phyloP scores from a whole-genome alignment of 2,329 filamentous ascomycete genomes.

The Fusarium pseudonygamai region DNA sequence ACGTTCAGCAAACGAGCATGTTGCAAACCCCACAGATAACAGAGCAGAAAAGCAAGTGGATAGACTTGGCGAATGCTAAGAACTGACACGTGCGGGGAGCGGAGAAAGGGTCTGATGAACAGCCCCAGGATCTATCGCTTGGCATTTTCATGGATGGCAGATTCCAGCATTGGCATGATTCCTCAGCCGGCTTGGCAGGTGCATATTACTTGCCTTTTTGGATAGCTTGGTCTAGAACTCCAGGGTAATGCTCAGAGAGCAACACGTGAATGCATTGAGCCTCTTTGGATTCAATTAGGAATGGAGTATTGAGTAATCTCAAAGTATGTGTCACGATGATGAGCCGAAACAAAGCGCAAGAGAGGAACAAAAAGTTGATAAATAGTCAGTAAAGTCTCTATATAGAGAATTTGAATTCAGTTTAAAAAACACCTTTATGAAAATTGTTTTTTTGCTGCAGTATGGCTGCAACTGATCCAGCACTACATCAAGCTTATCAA shows the following conservation, averaged over 20 bases:
- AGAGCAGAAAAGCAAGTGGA: slow-evolving; percentile 40
- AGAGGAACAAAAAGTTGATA: background rate
- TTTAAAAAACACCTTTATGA: too few species aligned
- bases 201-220: background rate
- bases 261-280: background rate
- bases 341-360: too few species aligned
- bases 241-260: background rate
- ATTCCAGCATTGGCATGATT: background rate
- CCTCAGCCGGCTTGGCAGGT: background rate
- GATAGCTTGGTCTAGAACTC: background rate
- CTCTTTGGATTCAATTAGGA: background rate
- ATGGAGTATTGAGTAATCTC: background rate
- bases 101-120: background rate
- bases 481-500: too few species aligned
- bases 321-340: too few species aligned
- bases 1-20: background rate
- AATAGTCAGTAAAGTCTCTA: background rate
- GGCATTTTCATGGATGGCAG: background rate
- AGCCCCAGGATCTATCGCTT: background rate
- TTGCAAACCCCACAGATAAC: background rate
- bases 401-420: accelerated
- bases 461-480: accelerated
- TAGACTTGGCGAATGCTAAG: slow-evolving; percentile 52
- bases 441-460: too few species aligned
- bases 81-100: background rate